Evolutionary conservation across 805 yeast species (phyloP), one percentile per base, ranked within the genome.

Genomic region (Wickerhamomyces alni): DNA sequence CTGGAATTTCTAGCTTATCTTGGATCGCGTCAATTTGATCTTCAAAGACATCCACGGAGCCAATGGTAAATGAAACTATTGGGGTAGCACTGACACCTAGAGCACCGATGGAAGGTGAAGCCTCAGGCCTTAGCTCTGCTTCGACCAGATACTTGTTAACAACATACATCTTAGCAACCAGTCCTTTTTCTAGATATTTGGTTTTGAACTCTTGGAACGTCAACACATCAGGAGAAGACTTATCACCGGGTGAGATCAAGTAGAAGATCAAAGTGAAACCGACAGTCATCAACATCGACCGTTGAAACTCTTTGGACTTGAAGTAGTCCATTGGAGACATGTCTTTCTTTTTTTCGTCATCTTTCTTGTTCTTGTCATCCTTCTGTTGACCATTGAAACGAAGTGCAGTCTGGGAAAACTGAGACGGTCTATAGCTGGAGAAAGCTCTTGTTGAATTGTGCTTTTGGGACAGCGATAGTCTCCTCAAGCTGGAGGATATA

Each of bases 141-240:
- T 78, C 83, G 1, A 87, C 96, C 4, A 73, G 60, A 45, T 75
- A 74, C 49, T 77, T 79, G 63, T 88, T 87, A 25, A 86, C 72
- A 36, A 88, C 95, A 37, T 72, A 70, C 35, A 88, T 68, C 46
- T 74, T 77, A 36, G 81, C 77, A 28, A 89, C 96, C 36, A 80
- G 70, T 5, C 95, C 95, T 48, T 76, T 77, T 46, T 82, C 87
- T 24, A 89, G 66, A 48, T 83, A 81, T 42, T 80, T 76, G n/a
- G 81, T 70, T 58, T 83, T 82, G 69, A 89, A 88, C 55, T 87
- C 95, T 64, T 87, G 95, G 69, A 80, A 82, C 2, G 89, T 72
- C 35, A 76, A 53, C 9, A 57, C 57, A 24, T 58, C 51, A 16
- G 51, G 47, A 5, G 56, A 49, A 15, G 46, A 42, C 15, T 28